Base-by-base conservation (phyloP, 495 filamentous ascomycete species). In the Bombardia bombarda region DNA sequence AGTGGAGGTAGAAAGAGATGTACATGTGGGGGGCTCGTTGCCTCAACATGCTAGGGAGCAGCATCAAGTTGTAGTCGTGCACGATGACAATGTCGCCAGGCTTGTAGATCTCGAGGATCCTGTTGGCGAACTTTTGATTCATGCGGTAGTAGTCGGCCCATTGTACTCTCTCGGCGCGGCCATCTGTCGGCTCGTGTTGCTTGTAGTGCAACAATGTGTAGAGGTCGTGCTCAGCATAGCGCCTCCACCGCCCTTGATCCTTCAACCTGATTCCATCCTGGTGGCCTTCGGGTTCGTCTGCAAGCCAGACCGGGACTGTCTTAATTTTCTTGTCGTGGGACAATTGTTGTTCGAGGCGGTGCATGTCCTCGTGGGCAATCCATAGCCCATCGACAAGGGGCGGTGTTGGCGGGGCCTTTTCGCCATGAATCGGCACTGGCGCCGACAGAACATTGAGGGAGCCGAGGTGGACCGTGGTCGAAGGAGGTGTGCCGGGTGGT, bases 181-280 rank as follows among this genome's bases (percentile, higher is more conserved):
- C 89, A 62, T 95, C 86, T 17, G 80, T 84, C 1, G 88, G 86
- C 47, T 87, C 84, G 53, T 93, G 85, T 56, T 86, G 82, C 64
- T 89, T 94, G 65, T 96, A 96, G 60, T 96, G 90, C 63, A 95
- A 83, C 13, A 95, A 72, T 3, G 87, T 84, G 60, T 90, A 95
- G 16, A 96, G 67, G 45, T 90, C 86, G 56, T 84, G 79, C 68
- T 96, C 89, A 12, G 87, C 87, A 63, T 89, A 95, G 16, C 83
- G 73, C 46, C 87, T 78, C 90, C 89, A 95, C 43, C 86, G 68
- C 6, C 70, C 70, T 62, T 93, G 87, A 48, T 92, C 81, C 38
- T 80, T 83, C 41, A 94, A 65, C n/a, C 69, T 57, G 28, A 85
- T 72, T 16, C 70, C 75, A 4, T 85, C 85, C 8, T 79, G 68